phyloP scores from a whole-genome alignment of 257 asterid genomes.

The Rubia yunnanensis region DNA sequence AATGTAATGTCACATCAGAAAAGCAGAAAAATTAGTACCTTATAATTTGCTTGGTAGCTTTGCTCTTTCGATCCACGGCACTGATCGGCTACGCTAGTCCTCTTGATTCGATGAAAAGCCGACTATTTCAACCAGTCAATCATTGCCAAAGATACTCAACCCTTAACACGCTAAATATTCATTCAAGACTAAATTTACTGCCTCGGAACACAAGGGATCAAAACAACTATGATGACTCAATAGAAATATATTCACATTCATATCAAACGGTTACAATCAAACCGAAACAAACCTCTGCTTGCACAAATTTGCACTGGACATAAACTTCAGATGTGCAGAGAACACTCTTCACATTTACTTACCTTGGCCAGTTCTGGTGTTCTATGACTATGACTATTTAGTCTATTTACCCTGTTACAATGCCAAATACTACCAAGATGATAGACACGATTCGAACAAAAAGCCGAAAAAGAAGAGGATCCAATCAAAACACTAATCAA shows the following conservation, averaged over 20 bases:
- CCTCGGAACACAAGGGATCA: too few relatives aligned
- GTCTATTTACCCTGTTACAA: constrained; percentile 3
- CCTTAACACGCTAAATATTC: too few relatives aligned
- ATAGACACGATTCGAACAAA: not conserved
- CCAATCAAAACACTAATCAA: constrained; percentile 6
- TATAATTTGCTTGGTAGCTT: too few relatives aligned
- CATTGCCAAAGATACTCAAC: too few relatives aligned
- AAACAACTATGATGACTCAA: not conserved
- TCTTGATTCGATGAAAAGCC: too few relatives aligned
- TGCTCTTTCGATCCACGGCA: too few relatives aligned
- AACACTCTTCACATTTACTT: not conserved
- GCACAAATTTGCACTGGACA: not conserved
- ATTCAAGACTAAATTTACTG: too few relatives aligned
- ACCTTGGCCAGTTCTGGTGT: not conserved
- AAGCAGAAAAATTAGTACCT: too few relatives aligned
- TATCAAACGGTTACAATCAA: not conserved
- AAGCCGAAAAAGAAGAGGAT: not conserved
- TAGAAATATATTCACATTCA: not conserved
- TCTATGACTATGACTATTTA: constrained; percentile 4
- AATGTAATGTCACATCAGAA: too few relatives aligned
- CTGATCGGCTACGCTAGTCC: too few relatives aligned
- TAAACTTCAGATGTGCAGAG: not conserved
- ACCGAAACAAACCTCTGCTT: not conserved
- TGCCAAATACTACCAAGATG: not conserved
- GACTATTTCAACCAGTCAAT: too few relatives aligned